Evolutionary conservation across 23 red algal genomes (phyloP), one percentile per base, ranked within the genome.

Genomic region (Gracilariopsis chorda): DNA sequence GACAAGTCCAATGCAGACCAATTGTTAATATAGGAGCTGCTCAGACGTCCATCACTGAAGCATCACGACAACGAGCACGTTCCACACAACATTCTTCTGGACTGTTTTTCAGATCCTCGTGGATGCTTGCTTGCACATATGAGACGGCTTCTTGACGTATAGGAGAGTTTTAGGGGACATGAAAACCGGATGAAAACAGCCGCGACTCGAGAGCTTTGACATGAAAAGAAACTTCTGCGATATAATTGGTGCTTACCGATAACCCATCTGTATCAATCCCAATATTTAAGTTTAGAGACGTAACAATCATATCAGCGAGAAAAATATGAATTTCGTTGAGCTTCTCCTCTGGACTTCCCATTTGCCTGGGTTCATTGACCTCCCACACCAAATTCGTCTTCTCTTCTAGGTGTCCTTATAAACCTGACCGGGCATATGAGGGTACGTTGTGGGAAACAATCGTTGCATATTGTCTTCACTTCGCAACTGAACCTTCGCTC

Each of bases 391-490:
- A 74, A 12, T 69, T 55, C 48, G 86, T 83, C 69, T 87, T 73
- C 36, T 84, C 81, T 70, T 78, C 78, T 0, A 94, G 80, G 33
- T 94, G 79, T 10, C 82, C 63, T 47, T 94, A 94, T 27, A 94
- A 53, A 13, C 69, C 81, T 28, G 91, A 80, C 1, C 91, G 81
- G 10, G 80, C 91, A 34, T 86, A 78, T 29, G 91, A 81, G 7
- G 91, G 91, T 27, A 94, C 91, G 30, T 77, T 77, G 56, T 94
- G 91, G 14, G 79, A 86, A 48, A 94, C 77, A 64, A 94, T 77
- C 17, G 91, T 94, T 27, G 78, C 91, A 68, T 84, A 87, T 12
- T 48, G 80, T 7, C 92, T 51, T 57, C 92, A 59, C 82, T 94
- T 94, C 8, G 92, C 81, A 14, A 94, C 68, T 2, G 92, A 72